These are phyloP conservation scores for Gliomastix tumulicola DNA, from an alignment of 2,329 filamentous ascomycete genomes.

Conservation along the genomic window DNA sequence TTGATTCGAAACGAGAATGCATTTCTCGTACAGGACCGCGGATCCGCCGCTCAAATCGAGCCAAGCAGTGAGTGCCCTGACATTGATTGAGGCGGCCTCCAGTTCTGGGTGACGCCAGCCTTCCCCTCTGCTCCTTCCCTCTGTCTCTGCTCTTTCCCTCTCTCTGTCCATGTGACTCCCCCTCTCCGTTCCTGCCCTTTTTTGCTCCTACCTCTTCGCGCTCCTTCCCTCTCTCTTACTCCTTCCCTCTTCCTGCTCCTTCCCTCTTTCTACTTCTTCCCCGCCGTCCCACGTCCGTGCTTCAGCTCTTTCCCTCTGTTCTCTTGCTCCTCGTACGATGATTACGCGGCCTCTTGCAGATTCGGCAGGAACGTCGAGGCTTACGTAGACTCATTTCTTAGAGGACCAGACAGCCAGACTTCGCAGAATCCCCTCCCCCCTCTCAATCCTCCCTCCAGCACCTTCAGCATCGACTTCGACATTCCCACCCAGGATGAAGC, in stretches of 20 bases:
- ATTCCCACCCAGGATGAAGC: slow-evolving; percentile 31
- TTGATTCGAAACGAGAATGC: slow-evolving; percentile 45
- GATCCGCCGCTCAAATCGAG: slow-evolving; percentile 37
- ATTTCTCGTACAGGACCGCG: slow-evolving; percentile 42
- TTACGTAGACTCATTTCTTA: too few relatives aligned
- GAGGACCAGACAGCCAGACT: neutral
- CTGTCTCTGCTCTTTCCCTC: too few relatives aligned
- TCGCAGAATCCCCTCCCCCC: slow-evolving; percentile 15
- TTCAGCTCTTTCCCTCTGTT: neutral
- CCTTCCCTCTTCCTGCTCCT: too few relatives aligned
- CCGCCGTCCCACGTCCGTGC: neutral
- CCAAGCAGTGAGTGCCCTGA: slow-evolving; percentile 26
- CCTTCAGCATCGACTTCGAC: slow-evolving; percentile 45
- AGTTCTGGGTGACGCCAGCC: too few relatives aligned
- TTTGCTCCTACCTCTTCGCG: too few relatives aligned
- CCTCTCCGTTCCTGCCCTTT: neutral
- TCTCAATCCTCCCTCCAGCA: slow-evolving; percentile 35
- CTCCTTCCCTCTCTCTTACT: too few relatives aligned
- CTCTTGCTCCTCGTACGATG: too few relatives aligned
- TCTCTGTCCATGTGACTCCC: neutral
- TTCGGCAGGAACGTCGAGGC: too few relatives aligned
- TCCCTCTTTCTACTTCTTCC: neutral
- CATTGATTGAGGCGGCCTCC: too few relatives aligned
- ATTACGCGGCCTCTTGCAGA: too few relatives aligned
- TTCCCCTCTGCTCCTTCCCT: too few relatives aligned